phyloP scores from a whole-genome alignment of 257 asterid genomes.

The Marsdenia floribunda region DNA sequence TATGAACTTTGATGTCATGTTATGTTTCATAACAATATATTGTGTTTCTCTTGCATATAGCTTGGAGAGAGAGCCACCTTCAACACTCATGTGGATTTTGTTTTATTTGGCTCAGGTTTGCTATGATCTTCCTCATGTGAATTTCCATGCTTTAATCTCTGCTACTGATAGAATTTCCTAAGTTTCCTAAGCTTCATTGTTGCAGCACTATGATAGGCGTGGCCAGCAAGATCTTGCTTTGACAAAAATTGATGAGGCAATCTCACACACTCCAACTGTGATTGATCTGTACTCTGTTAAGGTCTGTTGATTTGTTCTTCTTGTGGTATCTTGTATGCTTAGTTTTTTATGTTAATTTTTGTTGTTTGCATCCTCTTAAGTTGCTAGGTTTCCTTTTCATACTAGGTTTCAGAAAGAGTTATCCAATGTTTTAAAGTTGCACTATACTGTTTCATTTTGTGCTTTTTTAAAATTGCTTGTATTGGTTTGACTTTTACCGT shows the following conservation, averaged over 20 bases:
- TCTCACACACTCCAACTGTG: slow-evolving; percentile 92
- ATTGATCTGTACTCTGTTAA: slow-evolving; percentile 90
- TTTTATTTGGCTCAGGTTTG: slow-evolving; percentile 94
- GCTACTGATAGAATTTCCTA: slow-evolving; percentile 9
- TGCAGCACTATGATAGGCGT: slow-evolving; percentile 94
- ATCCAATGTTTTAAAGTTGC: neutral
- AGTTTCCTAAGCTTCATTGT: slow-evolving; percentile 26
- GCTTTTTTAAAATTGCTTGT: neutral
- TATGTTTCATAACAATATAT: slow-evolving; percentile 2
- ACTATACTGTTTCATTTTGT: neutral
- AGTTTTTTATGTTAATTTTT: neutral
- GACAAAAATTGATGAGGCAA: slow-evolving; percentile 82
- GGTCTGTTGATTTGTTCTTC: slow-evolving; percentile 34
- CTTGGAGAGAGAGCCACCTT: slow-evolving; percentile 83
- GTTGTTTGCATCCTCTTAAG: neutral
- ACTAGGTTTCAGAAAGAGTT: neutral
- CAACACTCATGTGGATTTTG: slow-evolving; percentile 88
- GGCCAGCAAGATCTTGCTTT: slow-evolving; percentile 72
- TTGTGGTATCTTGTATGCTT: neutral
- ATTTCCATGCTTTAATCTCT: slow-evolving; percentile 12
- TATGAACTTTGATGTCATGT: neutral
- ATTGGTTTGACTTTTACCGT: slow-evolving; percentile 21
- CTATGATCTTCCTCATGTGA: slow-evolving; percentile 9
- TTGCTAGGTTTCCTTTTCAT: neutral
- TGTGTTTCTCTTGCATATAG: slow-evolving; percentile 36